Evolutionary conservation across 805 yeast genomes (phyloP).

Genomic region (Ogataea henricii): DNA sequence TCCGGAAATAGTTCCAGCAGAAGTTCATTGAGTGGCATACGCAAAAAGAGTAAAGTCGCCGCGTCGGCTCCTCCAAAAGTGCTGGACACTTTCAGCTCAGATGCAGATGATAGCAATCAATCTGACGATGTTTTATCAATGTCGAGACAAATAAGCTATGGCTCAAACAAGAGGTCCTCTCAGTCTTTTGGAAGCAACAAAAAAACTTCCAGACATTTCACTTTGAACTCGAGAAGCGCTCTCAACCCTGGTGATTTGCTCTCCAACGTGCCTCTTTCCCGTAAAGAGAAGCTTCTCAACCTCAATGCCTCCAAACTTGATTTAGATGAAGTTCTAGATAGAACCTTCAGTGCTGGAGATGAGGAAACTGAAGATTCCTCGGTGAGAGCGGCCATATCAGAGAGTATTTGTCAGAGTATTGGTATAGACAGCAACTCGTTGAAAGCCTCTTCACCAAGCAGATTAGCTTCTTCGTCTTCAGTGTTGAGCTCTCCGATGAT

Average conservation of each 20-base stretch:
- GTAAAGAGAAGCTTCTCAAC: slow-evolving; percentile 12
- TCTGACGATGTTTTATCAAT: slow-evolving; percentile 15
- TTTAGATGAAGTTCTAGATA: slow-evolving; percentile 32
- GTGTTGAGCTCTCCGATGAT: slow-evolving; percentile 25
- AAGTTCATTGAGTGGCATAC: slow-evolving; percentile 2
- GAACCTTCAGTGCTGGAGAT: slow-evolving; percentile 51
- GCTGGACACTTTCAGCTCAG: slow-evolving; percentile 21
- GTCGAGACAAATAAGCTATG: slow-evolving; percentile 1
- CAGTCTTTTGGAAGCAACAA: slow-evolving; percentile 6
- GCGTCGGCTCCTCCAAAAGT: slow-evolving; percentile 9
- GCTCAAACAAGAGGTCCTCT: not conserved
- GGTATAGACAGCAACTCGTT: slow-evolving; percentile 53
- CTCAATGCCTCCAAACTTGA: slow-evolving; percentile 14
- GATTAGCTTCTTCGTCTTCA: slow-evolving; percentile 19
- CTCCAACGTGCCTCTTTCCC: slow-evolving; percentile 69
- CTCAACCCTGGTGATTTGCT: slow-evolving; percentile 84
- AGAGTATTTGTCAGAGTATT: slow-evolving; percentile 64
- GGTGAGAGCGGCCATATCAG: slow-evolving; percentile 63
- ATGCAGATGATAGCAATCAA: slow-evolving; percentile 28
- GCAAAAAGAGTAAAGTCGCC: not conserved
- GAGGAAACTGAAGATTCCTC: slow-evolving; percentile 75
- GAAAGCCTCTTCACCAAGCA: slow-evolving; percentile 15
- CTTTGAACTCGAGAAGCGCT: slow-evolving; percentile 53
- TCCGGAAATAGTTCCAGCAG: slow-evolving; percentile 7
- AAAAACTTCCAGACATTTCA: slow-evolving; percentile 47